Percentiles rank a stretch among this genome's conserved stretches.
Conservation (phyloP, 2,329 filamentous ascomycete species). For the Beauveria varroae region DNA sequence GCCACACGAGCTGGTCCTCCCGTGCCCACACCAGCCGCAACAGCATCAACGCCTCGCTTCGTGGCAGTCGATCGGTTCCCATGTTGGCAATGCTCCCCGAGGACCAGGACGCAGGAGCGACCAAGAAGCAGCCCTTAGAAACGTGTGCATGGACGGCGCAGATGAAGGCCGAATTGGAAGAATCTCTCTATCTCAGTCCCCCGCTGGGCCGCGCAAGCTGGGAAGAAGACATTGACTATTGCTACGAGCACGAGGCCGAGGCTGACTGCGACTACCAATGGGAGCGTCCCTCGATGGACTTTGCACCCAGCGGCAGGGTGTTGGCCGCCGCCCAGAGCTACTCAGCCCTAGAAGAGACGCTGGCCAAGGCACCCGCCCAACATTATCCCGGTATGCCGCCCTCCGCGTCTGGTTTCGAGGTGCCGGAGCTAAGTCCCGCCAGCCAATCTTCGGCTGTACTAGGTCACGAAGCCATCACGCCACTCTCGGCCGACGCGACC, state of each 20-base stretch:
- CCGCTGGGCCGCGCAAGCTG: constrained; percentile 41
- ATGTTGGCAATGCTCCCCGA: constrained; percentile 39
- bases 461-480: constrained; percentile 38
- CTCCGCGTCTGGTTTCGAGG: constrained; percentile 27
- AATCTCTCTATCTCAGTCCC: constrained; percentile 22
- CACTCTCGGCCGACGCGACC: constrained; percentile 23
- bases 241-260: constrained; percentile 61
- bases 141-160: background rate
- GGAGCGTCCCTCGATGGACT: constrained; percentile 50
- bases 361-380: constrained; percentile 16
- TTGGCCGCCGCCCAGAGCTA: background rate
- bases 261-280: constrained; percentile 60
- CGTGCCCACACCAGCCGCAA: constrained; percentile 36
- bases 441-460: constrained; percentile 37
- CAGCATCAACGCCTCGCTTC: constrained; percentile 44
- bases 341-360: constrained; percentile 19
- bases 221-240: constrained; percentile 66
- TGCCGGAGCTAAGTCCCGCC: constrained; percentile 42
- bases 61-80: constrained; percentile 49
- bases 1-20: constrained; percentile 32
- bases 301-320: constrained; percentile 15
- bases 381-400: constrained; percentile 23
- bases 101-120: constrained; percentile 18
- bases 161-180: constrained; percentile 4
- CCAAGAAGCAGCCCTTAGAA: constrained; percentile 10